These are phyloP conservation scores for Cryptococcus maquisensis DNA, from an alignment of 1,284 basidiomycete genomes.

Conservation along the genomic window DNA sequence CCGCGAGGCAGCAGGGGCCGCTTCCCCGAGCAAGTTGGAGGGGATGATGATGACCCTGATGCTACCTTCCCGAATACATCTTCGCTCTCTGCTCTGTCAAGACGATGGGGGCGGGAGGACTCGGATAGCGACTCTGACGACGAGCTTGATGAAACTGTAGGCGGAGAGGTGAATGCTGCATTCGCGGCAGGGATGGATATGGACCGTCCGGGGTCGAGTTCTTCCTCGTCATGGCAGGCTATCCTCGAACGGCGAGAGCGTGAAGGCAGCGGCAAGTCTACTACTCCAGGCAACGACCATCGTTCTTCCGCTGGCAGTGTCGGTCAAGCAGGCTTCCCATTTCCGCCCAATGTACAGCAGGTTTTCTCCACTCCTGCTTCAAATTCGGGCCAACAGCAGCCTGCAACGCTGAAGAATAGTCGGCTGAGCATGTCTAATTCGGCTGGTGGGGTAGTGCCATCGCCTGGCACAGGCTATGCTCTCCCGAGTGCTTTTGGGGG, in stretches of 20 bases:
- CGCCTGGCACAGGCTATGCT: slow-evolving; percentile 30
- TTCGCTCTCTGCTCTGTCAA: not conserved
- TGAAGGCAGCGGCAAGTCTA: not conserved
- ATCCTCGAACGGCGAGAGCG: slow-evolving; percentile 12
- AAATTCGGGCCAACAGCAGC: no score
- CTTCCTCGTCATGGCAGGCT: slow-evolving; percentile 19
- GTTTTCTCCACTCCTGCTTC: not conserved
- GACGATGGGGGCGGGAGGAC: slow-evolving; percentile 13
- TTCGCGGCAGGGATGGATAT: slow-evolving; percentile 47
- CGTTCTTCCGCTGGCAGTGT: not conserved
- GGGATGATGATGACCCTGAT: slow-evolving; percentile 43
- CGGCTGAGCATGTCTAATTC: slow-evolving; percentile 1
- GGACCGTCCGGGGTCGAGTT: slow-evolving; percentile 30
- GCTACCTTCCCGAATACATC: not conserved
- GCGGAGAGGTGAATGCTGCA: slow-evolving; percentile 36
- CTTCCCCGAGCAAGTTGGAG: slow-evolving; percentile 45
- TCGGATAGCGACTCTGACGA: slow-evolving; percentile 40
- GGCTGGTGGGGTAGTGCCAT: slow-evolving; percentile 24
- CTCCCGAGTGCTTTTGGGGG: slow-evolving; percentile 39
- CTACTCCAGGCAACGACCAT: not conserved
- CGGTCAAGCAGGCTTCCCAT: not conserved
- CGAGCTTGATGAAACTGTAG: slow-evolving; percentile 3
- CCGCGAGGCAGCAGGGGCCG: slow-evolving; percentile 35
- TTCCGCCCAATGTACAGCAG: slow-evolving; percentile 13
- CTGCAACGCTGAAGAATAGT: not conserved